Conservation (phyloP, 495 filamentous ascomycete genomes). For the Hyphodiscus hymeniophilus region DNA sequence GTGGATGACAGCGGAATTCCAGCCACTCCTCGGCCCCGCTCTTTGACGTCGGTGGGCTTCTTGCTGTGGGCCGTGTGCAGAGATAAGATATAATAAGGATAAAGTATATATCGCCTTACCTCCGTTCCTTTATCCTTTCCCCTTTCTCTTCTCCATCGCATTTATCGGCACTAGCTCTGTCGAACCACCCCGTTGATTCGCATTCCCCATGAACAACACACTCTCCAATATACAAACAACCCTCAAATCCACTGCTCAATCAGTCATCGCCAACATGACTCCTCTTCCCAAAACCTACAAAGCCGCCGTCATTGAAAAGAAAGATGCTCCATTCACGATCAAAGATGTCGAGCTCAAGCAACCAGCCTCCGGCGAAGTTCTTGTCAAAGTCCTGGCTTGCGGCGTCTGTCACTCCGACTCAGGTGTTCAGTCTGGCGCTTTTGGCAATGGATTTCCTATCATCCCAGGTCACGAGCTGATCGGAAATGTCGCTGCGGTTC, state of each 20-base stretch:
- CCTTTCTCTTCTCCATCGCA: too few relatives aligned
- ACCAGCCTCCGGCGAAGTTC: slow-evolving; percentile 35
- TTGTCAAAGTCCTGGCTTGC: slow-evolving; percentile 33
- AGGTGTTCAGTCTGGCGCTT: slow-evolving; percentile 24
- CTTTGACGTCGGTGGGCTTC: too few relatives aligned
- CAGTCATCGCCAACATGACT: slow-evolving; percentile 7
- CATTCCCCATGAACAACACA: background rate
- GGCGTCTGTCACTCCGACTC: slow-evolving; percentile 22
- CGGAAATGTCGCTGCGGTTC: slow-evolving; percentile 36
- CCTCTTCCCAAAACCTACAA: slow-evolving; percentile 42
- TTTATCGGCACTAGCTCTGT: too few relatives aligned
- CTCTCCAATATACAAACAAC: background rate
- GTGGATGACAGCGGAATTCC: too few relatives aligned
- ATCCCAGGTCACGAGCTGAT: slow-evolving; percentile 45
- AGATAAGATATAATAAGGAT: too few relatives aligned
- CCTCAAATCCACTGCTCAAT: background rate
- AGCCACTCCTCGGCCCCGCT: too few relatives aligned
- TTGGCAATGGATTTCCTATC: slow-evolving; percentile 31
- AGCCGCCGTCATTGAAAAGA: slow-evolving; percentile 34
- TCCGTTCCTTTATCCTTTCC: too few relatives aligned
- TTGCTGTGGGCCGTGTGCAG: too few relatives aligned
- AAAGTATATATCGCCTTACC: too few relatives aligned
- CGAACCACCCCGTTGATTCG: too few relatives aligned
- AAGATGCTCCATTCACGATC: slow-evolving; percentile 30
- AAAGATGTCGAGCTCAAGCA: slow-evolving; percentile 34